Conservation (phyloP, 2,329 filamentous ascomycete genomes). For the Fusarium ramigenum region DNA sequence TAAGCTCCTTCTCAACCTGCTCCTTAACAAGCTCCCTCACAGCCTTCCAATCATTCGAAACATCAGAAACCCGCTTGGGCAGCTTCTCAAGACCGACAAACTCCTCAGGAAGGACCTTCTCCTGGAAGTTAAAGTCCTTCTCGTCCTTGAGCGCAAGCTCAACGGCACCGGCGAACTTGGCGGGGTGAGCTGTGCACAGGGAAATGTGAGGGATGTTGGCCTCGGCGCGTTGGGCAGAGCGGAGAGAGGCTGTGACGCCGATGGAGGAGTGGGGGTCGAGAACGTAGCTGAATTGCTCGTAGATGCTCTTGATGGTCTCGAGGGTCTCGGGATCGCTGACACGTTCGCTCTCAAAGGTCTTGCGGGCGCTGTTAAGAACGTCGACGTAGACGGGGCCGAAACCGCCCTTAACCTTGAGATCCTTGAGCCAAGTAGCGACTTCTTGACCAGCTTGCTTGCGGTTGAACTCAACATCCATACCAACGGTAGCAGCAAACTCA, state of each 20-base stretch:
- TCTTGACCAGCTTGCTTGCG: constrained; percentile 77
- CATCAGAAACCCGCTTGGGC: constrained; percentile 76
- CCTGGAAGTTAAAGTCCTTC: constrained; percentile 77
- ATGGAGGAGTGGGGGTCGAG: constrained; percentile 94
- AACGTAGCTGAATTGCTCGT: constrained; percentile 75
- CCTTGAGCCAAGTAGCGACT: constrained; percentile 79
- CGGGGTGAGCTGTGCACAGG: constrained; percentile 92
- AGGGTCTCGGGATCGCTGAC: constrained; percentile 74
- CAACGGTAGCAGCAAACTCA: constrained; percentile 67
- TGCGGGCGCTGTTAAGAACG: constrained; percentile 75
- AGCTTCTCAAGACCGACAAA: constrained; percentile 81
- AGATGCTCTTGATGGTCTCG: constrained; percentile 67
- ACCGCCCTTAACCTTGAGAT: constrained; percentile 82
- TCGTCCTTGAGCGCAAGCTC: constrained; percentile 78
- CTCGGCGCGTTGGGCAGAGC: constrained; percentile 68
- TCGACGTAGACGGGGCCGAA: constrained; percentile 80
- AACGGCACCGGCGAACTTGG: constrained; percentile 91
- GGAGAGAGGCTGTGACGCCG: constrained; percentile 78
- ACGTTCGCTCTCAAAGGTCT: constrained; percentile 83
- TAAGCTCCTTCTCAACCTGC: constrained; percentile 74
- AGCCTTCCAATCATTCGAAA: constrained; percentile 76
- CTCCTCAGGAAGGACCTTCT: constrained; percentile 80
- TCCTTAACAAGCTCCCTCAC: constrained; percentile 79
- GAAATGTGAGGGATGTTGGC: constrained; percentile 76
- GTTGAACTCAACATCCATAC: constrained; percentile 72